Conservation (phyloP, 176 grass and related monocot species). For the barley (Hordeum vulgare) region MorexV3_pseudomolecules_assembly NC_058520.1:564780870-564781369, state of each 20-base stretch:
- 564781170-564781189: background rate
- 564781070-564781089: background rate
- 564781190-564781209: background rate
- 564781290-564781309: conserved; percentile 17
- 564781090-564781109: background rate
- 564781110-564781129: background rate
- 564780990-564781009: background rate
- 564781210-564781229: background rate
- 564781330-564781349: conserved; percentile 38
- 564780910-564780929: background rate
- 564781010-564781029: background rate
- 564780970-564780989: background rate
- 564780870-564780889: background rate
- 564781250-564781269: conserved; percentile 31
- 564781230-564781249: conserved; percentile 35
- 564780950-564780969: background rate
- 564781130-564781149: background rate
- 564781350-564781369: background rate
- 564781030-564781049: background rate
- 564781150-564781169: background rate
- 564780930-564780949: background rate
- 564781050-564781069: background rate
- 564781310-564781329: conserved; percentile 29
- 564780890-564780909: background rate
- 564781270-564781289: conserved; percentile 5